Conservation (phyloP, 495 filamentous ascomycete genomes). For the Xylaria scruposa region DNA sequence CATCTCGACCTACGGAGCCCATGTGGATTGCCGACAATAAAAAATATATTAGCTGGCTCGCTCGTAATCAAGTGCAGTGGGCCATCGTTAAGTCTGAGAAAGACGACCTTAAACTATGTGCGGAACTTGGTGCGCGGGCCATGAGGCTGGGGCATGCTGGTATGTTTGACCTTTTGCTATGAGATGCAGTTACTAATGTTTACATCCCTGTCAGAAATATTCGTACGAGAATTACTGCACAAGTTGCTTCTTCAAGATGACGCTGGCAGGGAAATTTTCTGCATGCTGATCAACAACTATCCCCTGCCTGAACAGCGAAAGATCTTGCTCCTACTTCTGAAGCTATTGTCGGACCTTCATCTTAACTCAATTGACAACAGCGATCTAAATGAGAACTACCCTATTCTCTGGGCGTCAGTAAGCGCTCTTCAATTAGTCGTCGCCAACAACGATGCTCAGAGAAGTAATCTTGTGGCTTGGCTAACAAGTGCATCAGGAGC, state of each 20-base stretch:
- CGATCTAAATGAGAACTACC: conserved; percentile 40
- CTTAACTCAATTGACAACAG: conserved; percentile 46
- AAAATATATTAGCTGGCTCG: conserved; percentile 77
- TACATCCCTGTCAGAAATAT: conserved; percentile 52
- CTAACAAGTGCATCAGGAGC: conserved; percentile 67
- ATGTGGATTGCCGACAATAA: conserved; percentile 72
- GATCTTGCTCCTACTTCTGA: conserved; percentile 63
- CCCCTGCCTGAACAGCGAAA: conserved; percentile 64
- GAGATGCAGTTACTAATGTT: conserved; percentile 20
- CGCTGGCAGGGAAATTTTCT: conserved; percentile 41
- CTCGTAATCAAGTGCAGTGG: conserved; percentile 65
- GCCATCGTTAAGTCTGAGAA: conserved; percentile 43
- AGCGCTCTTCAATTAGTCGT: conserved; percentile 51
- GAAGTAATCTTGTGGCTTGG: conserved; percentile 70
- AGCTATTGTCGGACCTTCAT: conserved; percentile 63
- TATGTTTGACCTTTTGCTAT: conserved; percentile 44
- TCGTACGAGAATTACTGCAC: conserved; percentile 59
- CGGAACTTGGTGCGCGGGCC: conserved; percentile 67
- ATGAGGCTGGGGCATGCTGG: conserved; percentile 78
- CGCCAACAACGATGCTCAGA: conserved; percentile 42
- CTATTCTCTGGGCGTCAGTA: conserved; percentile 56
- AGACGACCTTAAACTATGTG: conserved; percentile 59
- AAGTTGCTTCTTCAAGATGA: conserved; percentile 53
- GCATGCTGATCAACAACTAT: conserved; percentile 54
- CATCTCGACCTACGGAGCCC: conserved; percentile 41